Conservation (phyloP, 2,329 filamentous ascomycete species). For the Colletotrichum caudatum region DNA sequence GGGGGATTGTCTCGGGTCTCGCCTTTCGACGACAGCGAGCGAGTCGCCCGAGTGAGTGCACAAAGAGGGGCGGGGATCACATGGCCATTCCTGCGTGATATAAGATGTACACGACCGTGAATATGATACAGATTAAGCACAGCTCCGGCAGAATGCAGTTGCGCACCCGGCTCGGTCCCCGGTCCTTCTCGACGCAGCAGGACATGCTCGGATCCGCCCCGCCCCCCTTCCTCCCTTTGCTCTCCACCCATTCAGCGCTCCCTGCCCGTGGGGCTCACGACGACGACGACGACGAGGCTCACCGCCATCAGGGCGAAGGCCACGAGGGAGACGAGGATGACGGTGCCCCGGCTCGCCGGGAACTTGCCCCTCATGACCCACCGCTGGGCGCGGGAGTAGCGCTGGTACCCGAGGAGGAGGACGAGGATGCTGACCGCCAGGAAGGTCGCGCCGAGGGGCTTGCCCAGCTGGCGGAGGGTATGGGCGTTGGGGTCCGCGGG, state of each 20-base stretch:
- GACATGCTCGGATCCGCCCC: too few relatives aligned
- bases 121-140: slow-evolving; percentile 1
- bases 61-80: neutral
- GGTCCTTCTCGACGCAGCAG: neutral
- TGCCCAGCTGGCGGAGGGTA: slow-evolving; percentile 73
- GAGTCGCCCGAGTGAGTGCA: neutral
- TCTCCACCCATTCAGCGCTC: slow-evolving; percentile 44
- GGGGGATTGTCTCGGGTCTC: neutral
- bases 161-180: neutral
- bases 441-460: slow-evolving; percentile 82
- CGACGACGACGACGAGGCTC: slow-evolving; percentile 70
- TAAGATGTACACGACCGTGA: neutral
- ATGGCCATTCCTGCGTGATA: neutral
- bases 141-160: slow-evolving; percentile 4
- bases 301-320: slow-evolving; percentile 72
- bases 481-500: slow-evolving; percentile 51
- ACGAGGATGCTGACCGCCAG: slow-evolving; percentile 81
- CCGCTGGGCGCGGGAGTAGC: slow-evolving; percentile 82
- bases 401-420: slow-evolving; percentile 80
- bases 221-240: neutral
- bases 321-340: slow-evolving; percentile 76
- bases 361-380: slow-evolving; percentile 87
- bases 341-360: slow-evolving; percentile 80
- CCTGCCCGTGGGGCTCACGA: slow-evolving; percentile 55
- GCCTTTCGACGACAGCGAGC: neutral